Evolutionary conservation across 257 asterid genomes (phyloP).

Genomic region (Rehmannia glutinosa): DNA sequence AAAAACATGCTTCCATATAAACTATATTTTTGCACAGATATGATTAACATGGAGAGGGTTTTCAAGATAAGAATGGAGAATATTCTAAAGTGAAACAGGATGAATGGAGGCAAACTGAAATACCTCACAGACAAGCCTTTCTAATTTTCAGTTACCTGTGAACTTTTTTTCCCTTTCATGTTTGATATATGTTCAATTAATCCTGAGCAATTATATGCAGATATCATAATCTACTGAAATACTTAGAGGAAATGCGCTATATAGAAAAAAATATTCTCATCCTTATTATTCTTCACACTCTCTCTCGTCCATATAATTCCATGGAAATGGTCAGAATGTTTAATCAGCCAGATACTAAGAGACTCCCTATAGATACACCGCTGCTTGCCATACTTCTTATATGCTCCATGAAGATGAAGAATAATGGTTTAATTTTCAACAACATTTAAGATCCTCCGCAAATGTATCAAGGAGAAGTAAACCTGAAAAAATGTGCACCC

Average conservation of each 20-base stretch:
- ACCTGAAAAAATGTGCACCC: slow-evolving; percentile 99
- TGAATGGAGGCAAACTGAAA: no score
- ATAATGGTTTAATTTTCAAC: neutral
- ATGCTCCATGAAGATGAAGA: neutral
- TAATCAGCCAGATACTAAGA: no score
- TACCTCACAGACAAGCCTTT: neutral
- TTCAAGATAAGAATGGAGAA: neutral
- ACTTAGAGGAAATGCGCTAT: neutral
- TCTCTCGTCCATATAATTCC: neutral
- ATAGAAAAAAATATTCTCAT: no score
- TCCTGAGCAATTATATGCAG: neutral
- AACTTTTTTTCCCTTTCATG: no score
- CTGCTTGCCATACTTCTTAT: slow-evolving; percentile 2
- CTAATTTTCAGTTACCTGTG: neutral
- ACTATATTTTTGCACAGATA: neutral
- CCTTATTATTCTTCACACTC: neutral
- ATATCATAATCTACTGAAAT: slow-evolving; percentile 8
- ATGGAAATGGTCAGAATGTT: neutral
- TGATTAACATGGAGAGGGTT: neutral
- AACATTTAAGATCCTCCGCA: no score
- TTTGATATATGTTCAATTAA: neutral
- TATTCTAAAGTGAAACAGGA: neutral
- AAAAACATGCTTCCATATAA: neutral
- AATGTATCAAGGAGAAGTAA: slow-evolving; percentile 11
- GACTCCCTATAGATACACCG: no score